phyloP scores from a whole-genome alignment of 176 grass and related monocot species.

The Ensete ventricosum region DNA sequence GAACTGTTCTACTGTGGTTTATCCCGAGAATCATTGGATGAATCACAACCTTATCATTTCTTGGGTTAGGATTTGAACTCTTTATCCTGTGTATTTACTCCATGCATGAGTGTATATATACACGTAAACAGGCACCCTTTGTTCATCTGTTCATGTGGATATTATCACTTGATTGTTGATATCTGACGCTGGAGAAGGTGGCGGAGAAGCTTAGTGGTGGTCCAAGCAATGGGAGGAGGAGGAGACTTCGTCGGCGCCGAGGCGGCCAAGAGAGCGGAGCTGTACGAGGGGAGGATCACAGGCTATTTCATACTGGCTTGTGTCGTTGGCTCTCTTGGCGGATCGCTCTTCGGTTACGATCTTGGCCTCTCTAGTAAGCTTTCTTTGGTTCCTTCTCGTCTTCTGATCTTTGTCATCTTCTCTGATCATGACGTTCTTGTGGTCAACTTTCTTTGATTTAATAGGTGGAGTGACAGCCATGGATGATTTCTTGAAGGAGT shows the following conservation, averaged over 20 bases:
- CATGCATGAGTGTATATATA: too few relatives aligned
- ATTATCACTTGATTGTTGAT: too few relatives aligned
- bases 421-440: not conserved
- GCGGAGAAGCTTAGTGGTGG: not conserved
- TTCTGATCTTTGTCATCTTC: not conserved
- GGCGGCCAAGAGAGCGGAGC: constrained; percentile 38
- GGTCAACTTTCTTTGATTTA: not conserved
- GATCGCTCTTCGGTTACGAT: constrained; percentile 98
- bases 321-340: constrained; percentile 83
- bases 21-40: too few relatives aligned
- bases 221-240: constrained; percentile 39
- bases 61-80: too few relatives aligned
- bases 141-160: too few relatives aligned
- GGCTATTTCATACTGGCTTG: constrained; percentile 84
- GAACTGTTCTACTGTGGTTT: too few relatives aligned
- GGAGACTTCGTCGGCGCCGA: constrained; percentile 43
- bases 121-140: too few relatives aligned
- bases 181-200: too few relatives aligned
- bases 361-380: constrained; percentile 88
- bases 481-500: constrained; percentile 80
- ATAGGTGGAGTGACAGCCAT: constrained; percentile 86
- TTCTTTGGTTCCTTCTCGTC: not conserved
- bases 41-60: too few relatives aligned
- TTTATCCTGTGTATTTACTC: too few relatives aligned
- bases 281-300: constrained; percentile 80